phyloP scores from a whole-genome alignment of 2,329 filamentous ascomycete genomes.

The Magnaporthiopsis incrustans region DNA sequence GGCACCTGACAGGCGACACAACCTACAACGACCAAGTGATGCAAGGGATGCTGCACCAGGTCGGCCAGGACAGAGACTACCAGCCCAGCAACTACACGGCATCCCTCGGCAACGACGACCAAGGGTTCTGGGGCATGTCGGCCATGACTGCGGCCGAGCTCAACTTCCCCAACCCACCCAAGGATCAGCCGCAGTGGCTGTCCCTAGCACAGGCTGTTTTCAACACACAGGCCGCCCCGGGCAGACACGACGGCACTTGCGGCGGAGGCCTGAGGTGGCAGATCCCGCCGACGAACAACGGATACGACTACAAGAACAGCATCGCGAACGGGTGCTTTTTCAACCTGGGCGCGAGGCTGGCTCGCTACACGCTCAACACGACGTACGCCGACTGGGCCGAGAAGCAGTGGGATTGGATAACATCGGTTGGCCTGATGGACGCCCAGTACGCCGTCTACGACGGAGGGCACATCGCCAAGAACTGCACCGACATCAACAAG shows the following conservation, averaged over 20 bases:
- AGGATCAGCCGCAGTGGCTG: constrained; percentile 37
- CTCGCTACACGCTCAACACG: constrained; percentile 48
- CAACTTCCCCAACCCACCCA: constrained; percentile 37
- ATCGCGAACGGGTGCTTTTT: constrained; percentile 42
- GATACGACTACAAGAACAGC: constrained; percentile 56
- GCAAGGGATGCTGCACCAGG: constrained; percentile 37
- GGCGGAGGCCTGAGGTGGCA: constrained; percentile 60
- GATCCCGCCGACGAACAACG: constrained; percentile 53
- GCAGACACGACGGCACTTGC: constrained; percentile 48
- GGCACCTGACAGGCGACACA: constrained; percentile 33
- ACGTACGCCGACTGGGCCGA: constrained; percentile 49
- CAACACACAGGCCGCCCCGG: constrained; percentile 36
- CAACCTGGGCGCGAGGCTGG: constrained; percentile 49
- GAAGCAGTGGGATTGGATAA: constrained; percentile 48
- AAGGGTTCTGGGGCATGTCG: constrained; percentile 50
- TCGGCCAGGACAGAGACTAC: constrained; percentile 38
- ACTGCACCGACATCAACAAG: constrained; percentile 45
- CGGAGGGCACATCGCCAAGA: constrained; percentile 39
- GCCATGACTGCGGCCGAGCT: constrained; percentile 49
- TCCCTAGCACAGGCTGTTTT: constrained; percentile 51
- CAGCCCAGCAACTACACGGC: constrained; percentile 38
- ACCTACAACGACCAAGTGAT: constrained; percentile 41
- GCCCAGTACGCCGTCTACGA: constrained; percentile 50
- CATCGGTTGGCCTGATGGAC: constrained; percentile 40
- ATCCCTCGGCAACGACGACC: constrained; percentile 49